These are phyloP conservation scores for Kappamyces sp. DNA, from an alignment of 192 early-diverging fungal species.

Conservation along the genomic window DNA sequence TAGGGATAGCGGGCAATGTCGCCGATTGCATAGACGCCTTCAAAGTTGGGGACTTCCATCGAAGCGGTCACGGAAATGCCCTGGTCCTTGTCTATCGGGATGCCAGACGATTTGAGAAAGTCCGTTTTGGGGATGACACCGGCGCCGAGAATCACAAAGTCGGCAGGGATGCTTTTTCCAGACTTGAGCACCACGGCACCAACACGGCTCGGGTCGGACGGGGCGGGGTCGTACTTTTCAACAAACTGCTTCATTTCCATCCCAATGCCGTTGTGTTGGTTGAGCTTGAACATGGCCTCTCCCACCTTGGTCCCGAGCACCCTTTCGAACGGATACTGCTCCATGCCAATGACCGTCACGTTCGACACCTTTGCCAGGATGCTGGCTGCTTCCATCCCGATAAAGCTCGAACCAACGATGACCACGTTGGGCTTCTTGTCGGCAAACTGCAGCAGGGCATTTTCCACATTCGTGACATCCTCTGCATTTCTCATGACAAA, in stretches of 20 bases:
- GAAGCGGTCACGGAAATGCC: constrained; percentile 37
- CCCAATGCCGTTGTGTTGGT: constrained; percentile 39
- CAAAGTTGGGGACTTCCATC: constrained; percentile 34
- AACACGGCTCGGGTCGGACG: constrained; percentile 16
- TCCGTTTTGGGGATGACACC: constrained; percentile 48
- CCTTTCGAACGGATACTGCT: constrained; percentile 44
- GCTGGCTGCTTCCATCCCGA: constrained; percentile 55
- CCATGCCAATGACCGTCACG: constrained; percentile 56
- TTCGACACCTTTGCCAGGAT: constrained; percentile 33
- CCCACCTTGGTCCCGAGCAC: constrained; percentile 47
- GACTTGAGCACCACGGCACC: constrained; percentile 35
- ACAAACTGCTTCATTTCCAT: constrained; percentile 33
- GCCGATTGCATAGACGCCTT: constrained; percentile 47
- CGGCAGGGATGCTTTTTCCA: constrained; percentile 32
- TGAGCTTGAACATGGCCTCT: constrained; percentile 32
- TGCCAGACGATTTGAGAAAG: constrained; percentile 31
- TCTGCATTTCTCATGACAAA: constrained; percentile 36
- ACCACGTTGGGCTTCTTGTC: constrained; percentile 43
- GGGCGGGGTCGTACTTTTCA: constrained; percentile 23
- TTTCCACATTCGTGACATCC: constrained; percentile 36
- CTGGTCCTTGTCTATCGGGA: constrained; percentile 39
- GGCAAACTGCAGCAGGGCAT: constrained; percentile 12
- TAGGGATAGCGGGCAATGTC: constrained; percentile 51
- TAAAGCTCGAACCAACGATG: constrained; percentile 54
- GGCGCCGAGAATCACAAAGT: constrained; percentile 48